Evolutionary conservation across 2,329 filamentous ascomycete genomes (phyloP), one percentile per base, ranked within the genome.

Genomic region (Lachnellula hyalina): DNA sequence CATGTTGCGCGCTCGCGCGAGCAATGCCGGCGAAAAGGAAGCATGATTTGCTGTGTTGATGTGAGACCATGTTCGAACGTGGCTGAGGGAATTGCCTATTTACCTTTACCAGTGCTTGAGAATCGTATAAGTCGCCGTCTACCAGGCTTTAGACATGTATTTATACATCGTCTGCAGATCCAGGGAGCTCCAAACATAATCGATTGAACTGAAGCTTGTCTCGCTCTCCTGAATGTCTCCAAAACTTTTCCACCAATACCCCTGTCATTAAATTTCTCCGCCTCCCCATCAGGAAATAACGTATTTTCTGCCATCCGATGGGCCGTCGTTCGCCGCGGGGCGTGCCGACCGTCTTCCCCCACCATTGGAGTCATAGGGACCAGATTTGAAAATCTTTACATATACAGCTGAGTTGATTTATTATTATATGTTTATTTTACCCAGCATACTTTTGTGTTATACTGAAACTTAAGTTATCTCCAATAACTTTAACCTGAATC

Each of bases 1-100:
- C 45, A 87, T 72, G 56, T 74, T 75, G 34, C 77, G 76, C 8
- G 85, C 85, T 58, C 85, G 80, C 42, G 78, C 74, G 54, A 88
- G 76, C 51, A 88, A 77, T 42, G 77, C 77, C 9, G 75, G 72
- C 0, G 82, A 79, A 52, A 72, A 64, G 48, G 66, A 63, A 36
- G 65, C 65, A 62, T 67, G 62, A 48, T 61, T 64, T 49, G 66
- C 59, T 60, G 60, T 55, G n/a, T 49, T 51, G 55, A 48, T 55
- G 51, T 60, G 49, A 61, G 60, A 32, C 28, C 28, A 32, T 44
- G 38, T 49, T 49, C 44, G 55, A 53, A 47, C 12, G 28, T 38
- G n/a, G 48, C 41, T 53, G 35, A 28, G 19, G 42, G 45, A 32
- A 11, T 36, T 46, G 54, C 52, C 51, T 28, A 61, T 67, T 57